phyloP scores from a whole-genome alignment of 768 basidiomycete genomes.

The Psilocybe azurescens region DNA sequence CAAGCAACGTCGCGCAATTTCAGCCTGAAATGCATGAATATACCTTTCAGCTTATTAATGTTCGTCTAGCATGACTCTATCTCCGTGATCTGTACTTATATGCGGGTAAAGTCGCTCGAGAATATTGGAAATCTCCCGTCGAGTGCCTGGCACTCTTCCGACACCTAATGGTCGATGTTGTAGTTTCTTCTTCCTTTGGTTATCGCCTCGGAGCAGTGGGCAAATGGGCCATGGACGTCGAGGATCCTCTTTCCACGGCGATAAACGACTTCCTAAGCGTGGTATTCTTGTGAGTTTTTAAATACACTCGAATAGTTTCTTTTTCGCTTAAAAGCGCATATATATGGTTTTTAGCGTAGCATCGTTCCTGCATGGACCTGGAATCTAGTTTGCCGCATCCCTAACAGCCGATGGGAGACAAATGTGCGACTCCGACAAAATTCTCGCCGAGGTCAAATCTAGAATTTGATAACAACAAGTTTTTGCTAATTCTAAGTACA shows the following conservation, averaged over 20 bases:
- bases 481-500: slow-evolving; percentile 30
- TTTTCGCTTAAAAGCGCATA: slow-evolving; percentile 14
- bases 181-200: slow-evolving; percentile 72
- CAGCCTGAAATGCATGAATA: slow-evolving; percentile 74
- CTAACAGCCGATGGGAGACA: slow-evolving; percentile 72
- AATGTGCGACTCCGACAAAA: slow-evolving; percentile 80
- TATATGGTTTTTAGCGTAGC: slow-evolving; percentile 56
- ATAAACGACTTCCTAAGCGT: slow-evolving; percentile 81
- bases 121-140: slow-evolving; percentile 56
- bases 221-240: slow-evolving; percentile 69
- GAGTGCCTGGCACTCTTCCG: slow-evolving; percentile 78
- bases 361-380: slow-evolving; percentile 72
- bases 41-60: slow-evolving; percentile 66
- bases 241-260: slow-evolving; percentile 73
- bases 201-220: slow-evolving; percentile 72
- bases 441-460: slow-evolving; percentile 70
- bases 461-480: not conserved
- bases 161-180: slow-evolving; percentile 78
- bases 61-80: slow-evolving; percentile 34
- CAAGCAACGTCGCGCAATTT: slow-evolving; percentile 66
- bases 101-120: slow-evolving; percentile 58
- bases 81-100: slow-evolving; percentile 6
- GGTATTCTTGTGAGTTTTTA: slow-evolving; percentile 60
- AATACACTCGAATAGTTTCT: slow-evolving; percentile 21
- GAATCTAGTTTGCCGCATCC: slow-evolving; percentile 75